Conservation (phyloP, 306 rosid species). For the Glycine tomentella region DNA sequence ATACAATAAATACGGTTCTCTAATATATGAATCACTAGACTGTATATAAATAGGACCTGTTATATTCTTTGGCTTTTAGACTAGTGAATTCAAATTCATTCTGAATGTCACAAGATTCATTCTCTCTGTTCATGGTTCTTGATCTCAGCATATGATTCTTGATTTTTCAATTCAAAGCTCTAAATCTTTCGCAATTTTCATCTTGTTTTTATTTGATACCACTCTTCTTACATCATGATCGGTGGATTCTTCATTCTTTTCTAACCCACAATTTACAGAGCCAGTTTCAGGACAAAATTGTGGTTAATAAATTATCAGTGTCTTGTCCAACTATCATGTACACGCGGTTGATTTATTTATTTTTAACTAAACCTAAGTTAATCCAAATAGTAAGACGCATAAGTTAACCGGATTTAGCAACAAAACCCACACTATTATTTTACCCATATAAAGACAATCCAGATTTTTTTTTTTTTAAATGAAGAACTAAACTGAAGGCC, state of each 20-base stretch:
- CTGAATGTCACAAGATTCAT: neutral
- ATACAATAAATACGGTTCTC: no score
- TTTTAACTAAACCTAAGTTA: neutral
- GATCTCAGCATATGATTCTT: slow-evolving; percentile 11
- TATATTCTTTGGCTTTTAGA: no score
- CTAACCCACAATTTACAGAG: neutral
- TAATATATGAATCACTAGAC: no score
- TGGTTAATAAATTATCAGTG: neutral
- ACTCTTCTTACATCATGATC: neutral
- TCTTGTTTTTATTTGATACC: neutral
- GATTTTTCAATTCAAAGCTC: neutral
- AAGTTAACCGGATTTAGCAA: neutral
- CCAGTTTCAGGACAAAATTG: neutral
- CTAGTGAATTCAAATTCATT: no score
- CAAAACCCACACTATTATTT: neutral
- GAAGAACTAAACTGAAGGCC: neutral
- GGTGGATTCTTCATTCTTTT: neutral
- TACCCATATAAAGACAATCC: neutral
- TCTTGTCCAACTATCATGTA: neutral
- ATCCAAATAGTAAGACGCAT: neutral
- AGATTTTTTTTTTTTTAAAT: neutral
- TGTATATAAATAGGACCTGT: no score
- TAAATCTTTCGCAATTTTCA: neutral
- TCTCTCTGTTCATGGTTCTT: neutral
- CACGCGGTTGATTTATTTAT: neutral